phyloP scores from a whole-genome alignment of 768 basidiomycete species.

The Termitomyces sp. region DNA sequence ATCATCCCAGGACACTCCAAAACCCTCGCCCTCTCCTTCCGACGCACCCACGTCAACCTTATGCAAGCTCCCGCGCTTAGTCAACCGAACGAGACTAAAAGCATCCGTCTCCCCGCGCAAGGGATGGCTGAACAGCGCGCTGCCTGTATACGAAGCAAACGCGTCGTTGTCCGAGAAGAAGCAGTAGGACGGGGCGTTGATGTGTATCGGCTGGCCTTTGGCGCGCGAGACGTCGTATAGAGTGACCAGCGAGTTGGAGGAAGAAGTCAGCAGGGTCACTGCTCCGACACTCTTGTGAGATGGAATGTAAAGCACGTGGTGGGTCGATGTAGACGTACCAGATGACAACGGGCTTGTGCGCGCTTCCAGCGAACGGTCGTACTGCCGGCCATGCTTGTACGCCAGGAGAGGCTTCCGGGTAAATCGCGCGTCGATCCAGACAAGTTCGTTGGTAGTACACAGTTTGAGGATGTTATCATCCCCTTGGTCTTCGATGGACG shows the following conservation, averaged over 20 bases:
- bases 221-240: conserved; percentile 56
- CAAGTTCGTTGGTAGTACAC: conserved; percentile 54
- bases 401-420: conserved; percentile 53
- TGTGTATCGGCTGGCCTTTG: conserved; percentile 35
- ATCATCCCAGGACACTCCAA: conserved; percentile 31
- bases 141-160: conserved; percentile 24
- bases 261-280: conserved; percentile 56
- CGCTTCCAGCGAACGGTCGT: conserved; percentile 52
- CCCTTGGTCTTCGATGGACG: conserved; percentile 43
- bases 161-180: conserved; percentile 26
- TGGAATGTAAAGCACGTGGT: too few species aligned
- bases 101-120: conserved; percentile 15
- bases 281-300: conserved; percentile 25
- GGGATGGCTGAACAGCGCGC: conserved; percentile 29
- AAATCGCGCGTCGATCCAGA: conserved; percentile 69
- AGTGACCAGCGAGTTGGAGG: conserved; percentile 51
- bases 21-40: conserved; percentile 11
- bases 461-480: conserved; percentile 45
- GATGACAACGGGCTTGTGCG: conserved; percentile 30
- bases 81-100: conserved; percentile 40
- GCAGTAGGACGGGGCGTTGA: conserved; percentile 39
- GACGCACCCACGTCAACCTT: conserved; percentile 32
- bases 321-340: conserved; percentile 23
- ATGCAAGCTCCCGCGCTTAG: conserved; percentile 40
- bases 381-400: conserved; percentile 51